Conservation (phyloP, 257 asterid species). For the Eustoma russellianum region DNA sequence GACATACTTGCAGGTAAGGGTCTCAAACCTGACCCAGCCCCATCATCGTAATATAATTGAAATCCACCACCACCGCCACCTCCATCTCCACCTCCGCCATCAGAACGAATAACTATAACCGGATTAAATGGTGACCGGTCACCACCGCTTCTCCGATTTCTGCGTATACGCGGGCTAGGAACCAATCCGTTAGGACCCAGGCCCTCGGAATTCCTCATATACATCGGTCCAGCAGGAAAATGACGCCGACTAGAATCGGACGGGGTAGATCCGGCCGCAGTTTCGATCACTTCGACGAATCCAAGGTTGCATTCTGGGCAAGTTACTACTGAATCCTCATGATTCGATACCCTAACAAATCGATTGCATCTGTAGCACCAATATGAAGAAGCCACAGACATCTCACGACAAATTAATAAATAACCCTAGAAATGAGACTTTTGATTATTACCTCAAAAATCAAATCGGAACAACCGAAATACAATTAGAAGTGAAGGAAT, state of each 20-base stretch:
- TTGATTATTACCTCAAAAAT: not conserved
- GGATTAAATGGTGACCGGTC: conserved; percentile 90
- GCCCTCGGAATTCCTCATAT: conserved; percentile 31
- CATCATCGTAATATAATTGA: conserved; percentile 74
- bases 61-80: conserved; percentile 39
- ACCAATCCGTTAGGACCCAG: conserved; percentile 24
- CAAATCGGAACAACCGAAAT: too few species aligned
- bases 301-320: conserved; percentile 76
- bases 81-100: conserved; percentile 23
- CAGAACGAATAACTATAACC: conserved; percentile 67
- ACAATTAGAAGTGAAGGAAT: too few species aligned
- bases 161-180: conserved; percentile 47
- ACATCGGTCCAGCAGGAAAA: too few species aligned
- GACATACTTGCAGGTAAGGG: conserved; percentile 70
- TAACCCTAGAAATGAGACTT: not conserved
- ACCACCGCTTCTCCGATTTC: conserved; percentile 55
- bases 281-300: conserved; percentile 57
- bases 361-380: conserved; percentile 78
- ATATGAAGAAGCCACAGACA: conserved; percentile 48
- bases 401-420: conserved; percentile 1
- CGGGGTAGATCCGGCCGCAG: conserved; percentile 36
- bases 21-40: conserved; percentile 67
- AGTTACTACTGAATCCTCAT: conserved; percentile 41
- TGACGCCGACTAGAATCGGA: too few species aligned
- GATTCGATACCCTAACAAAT: conserved; percentile 41